These are phyloP conservation scores for Pleurotus citrinopileatus DNA, from an alignment of 768 basidiomycete species.

Conservation along the genomic window DNA sequence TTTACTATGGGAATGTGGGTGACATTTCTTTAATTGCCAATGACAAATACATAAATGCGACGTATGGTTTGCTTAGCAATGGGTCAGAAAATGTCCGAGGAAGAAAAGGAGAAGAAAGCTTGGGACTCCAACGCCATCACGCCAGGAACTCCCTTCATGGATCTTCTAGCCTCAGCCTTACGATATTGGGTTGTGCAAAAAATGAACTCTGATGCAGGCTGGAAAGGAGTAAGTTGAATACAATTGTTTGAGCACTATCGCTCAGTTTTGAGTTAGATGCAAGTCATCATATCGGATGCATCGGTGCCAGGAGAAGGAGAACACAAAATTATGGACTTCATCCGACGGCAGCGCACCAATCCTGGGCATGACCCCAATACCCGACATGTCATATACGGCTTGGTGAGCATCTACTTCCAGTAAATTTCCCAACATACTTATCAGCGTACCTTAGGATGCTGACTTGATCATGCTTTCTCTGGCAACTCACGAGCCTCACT, in stretches of 20 bases:
- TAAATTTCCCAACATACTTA: conserved; percentile 13
- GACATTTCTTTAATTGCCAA: not conserved
- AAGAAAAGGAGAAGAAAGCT: conserved; percentile 77
- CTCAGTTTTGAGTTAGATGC: conserved; percentile 49
- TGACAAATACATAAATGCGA: no score
- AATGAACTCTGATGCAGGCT: conserved; percentile 92
- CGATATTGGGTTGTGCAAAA: conserved; percentile 97
- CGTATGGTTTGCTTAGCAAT: no score
- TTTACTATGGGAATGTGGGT: conserved; percentile 78
- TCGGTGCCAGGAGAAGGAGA: conserved; percentile 98
- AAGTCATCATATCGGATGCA: conserved; percentile 96
- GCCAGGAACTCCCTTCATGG: conserved; percentile 98
- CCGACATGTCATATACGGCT: conserved; percentile 93
- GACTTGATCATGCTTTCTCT: conserved; percentile 98
- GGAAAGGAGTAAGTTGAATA: conserved; percentile 71
- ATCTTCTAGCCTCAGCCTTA: conserved; percentile 79
- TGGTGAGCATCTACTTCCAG: conserved; percentile 50
- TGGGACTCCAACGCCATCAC: conserved; percentile 99
- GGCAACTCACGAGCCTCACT: conserved; percentile 98
- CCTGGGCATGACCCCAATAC: conserved; percentile 94
- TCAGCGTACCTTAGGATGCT: conserved; percentile 66
- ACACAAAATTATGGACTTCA: conserved; percentile 99
- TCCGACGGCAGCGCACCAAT: conserved; percentile 85
- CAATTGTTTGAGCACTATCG: not conserved
- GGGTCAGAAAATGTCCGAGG: conserved; percentile 83